Evolutionary conservation across 345 rosid genomes (phyloP), one percentile per base, ranked within the genome.

Genomic region (Rhizophora mangle): DNA sequence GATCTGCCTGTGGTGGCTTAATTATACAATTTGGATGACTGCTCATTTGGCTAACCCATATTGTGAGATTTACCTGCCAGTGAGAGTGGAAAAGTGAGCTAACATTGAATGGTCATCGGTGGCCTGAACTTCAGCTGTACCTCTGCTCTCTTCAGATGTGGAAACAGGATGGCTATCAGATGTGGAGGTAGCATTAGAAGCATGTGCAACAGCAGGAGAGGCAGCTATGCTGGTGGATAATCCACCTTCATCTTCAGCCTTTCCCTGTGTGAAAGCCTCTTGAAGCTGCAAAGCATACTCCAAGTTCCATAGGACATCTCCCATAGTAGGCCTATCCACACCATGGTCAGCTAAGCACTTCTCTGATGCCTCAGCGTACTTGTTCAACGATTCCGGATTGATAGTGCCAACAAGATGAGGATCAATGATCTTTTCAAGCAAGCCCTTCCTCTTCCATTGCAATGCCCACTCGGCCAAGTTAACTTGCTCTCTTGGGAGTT

Each of bases 381-480:
- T 65, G 32, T 53, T 47, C 59, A 65, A 13, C 0, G 68, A 65
- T 26, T 65, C 59, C 2, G 59, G 59, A 26, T 53, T 51, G 32
- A 65, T 65, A 11, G 54, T 51, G 7, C 68, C 57, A 15, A 31
- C 68, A 49, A 65, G 56, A 27, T 16, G 34, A 18, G 68, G 55
- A 16, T 51, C 68, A 8, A 51, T 65, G 54, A 65, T 65, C 58
- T 65, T 51, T 22, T 65, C 68, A 20, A 65, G 68, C 7, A 26
- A n/a, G 21, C 68, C 68, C 27, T 51, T 65, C 39, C 47, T 65
- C 59, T 65, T 51, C 68, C 68, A 65, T 47, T 65, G 54, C 68
- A 51, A 27, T 26, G 57, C 59, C 68, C 68, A 65, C 32, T 65
- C 68, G 8, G 59, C 68, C 58, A 65, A 65, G 57, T 65, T 49